A percentile compares a stretch with the other conserved stretches of the same genome.
phyloP scores from a whole-genome alignment of 208 protist genomes.

The Leishmania amazonensis region DNA sequence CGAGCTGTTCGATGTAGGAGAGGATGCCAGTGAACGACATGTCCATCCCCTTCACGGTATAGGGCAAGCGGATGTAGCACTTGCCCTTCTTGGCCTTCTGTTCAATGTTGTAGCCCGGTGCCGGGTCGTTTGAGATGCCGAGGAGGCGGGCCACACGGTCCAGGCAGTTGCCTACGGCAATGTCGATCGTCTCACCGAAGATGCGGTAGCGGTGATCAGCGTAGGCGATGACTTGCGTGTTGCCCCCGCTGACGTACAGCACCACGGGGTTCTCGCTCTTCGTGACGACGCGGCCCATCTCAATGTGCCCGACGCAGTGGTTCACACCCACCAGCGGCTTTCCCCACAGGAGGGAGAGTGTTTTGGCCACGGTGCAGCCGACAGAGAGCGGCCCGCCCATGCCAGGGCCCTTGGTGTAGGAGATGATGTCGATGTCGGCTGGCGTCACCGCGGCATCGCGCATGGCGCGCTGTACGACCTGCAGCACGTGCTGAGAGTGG shows the following conservation, averaged over 20 bases:
- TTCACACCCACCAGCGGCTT: slow-evolving; percentile 98
- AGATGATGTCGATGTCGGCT: slow-evolving; percentile 93
- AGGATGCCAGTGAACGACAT: slow-evolving; percentile 97
- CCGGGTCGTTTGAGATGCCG: slow-evolving; percentile 98
- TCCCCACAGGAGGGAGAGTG: slow-evolving; percentile 82
- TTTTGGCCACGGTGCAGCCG: slow-evolving; percentile 81
- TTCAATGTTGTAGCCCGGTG: slow-evolving; percentile 99
- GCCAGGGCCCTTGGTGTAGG: slow-evolving; percentile 97
- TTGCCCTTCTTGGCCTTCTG: slow-evolving; percentile 88
- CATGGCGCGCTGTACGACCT: slow-evolving; percentile 94
- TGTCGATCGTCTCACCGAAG: slow-evolving; percentile 99
- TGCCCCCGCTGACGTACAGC: slow-evolving; percentile 99
- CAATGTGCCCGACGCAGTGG: slow-evolving; percentile 99
- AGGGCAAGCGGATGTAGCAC: slow-evolving; percentile 96
- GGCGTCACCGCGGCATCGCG: slow-evolving; percentile 81
- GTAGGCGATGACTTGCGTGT: slow-evolving; percentile 99
- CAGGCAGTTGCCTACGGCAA: slow-evolving; percentile 99
- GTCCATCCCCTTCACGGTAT: slow-evolving; percentile 98
- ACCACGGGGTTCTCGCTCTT: slow-evolving; percentile 96
- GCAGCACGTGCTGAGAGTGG: slow-evolving; percentile 89
- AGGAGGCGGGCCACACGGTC: slow-evolving; percentile 97
- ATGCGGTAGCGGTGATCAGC: slow-evolving; percentile 97
- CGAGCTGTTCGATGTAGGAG: slow-evolving; percentile 83
- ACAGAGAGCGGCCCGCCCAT: slow-evolving; percentile 97
- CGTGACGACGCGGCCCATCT: slow-evolving; percentile 99